Evolutionary conservation across 176 grass and related monocot species (phyloP), one percentile per base, ranked within the genome.

Genomic region (Echinochloa phyllopogon): DNA sequence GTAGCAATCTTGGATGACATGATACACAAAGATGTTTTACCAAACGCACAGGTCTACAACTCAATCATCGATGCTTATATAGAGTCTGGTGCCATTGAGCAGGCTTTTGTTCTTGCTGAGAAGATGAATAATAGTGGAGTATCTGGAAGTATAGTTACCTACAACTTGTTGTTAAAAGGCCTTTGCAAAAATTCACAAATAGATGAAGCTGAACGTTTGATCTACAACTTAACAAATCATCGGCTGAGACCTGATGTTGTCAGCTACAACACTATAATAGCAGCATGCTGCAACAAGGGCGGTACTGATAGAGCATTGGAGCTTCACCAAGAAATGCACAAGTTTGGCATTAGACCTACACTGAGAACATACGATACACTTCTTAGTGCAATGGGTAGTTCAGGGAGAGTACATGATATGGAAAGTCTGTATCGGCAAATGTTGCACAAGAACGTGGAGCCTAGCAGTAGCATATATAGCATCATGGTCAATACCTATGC

Each of bases 121-220:
- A 86, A 87, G 57, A 94, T 91, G 89, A 91, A 85, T 67, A 87
- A 23, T 29, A 82, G 8, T 68, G 86, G 92, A 39, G 42, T 94
- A 77, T 81, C 86, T 78, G 86, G 77, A 69, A 89, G 80, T 89
- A 78, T 94, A 62, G 65, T 91, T 60, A 94, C 92, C 25, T 91
- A 89, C 71, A 94, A 94, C 79, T 82, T 86, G 78, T 48, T 94
- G 21, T 79, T 94, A 82, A 94, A 91, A 82, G 80, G 87, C 45
- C 87, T 91, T 65, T 94, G 81, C 82, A 72, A 65, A 36, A 75
- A 27, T 38, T 88, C 86, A 10, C 75, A 21, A 33, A 74, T 89
- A 76, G 76, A 66, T 78, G 87, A 94, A 89, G 92, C 89, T 72
- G 84, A 87, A 65, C 73, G 87, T 52, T 38, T 94, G 23, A 61